Percentiles rank a stretch among this genome's conserved stretches.
phyloP scores from a whole-genome alignment of 2,329 filamentous ascomycete species.

The Microsporum audouinii region DNA sequence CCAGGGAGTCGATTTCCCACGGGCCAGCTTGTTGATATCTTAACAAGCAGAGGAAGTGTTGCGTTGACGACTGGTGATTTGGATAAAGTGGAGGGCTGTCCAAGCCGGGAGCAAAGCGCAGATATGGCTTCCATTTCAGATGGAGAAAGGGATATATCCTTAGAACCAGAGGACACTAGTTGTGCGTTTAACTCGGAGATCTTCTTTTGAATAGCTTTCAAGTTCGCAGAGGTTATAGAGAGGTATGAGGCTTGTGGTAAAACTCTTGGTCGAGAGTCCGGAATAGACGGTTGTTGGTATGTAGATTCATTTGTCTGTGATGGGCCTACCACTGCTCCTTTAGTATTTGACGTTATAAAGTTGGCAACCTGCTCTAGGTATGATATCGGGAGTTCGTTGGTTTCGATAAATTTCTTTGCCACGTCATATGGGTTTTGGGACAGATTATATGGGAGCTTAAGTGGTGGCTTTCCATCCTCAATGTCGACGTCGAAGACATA shows the following conservation, averaged over 20 bases:
- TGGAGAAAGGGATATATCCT: constrained; percentile 62
- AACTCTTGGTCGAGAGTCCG: constrained; percentile 43
- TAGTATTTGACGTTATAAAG: constrained; percentile 82
- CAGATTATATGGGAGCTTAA: constrained; percentile 90
- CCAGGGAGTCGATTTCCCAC: constrained; percentile 68
- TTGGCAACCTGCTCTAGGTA: constrained; percentile 88
- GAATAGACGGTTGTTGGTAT: constrained; percentile 20
- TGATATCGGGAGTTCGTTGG: constrained; percentile 74
- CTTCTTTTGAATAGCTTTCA: constrained; percentile 61
- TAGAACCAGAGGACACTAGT: constrained; percentile 58
- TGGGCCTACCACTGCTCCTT: constrained; percentile 69
- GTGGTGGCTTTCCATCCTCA: constrained; percentile 79
- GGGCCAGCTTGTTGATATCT: constrained; percentile 68
- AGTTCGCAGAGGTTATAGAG: constrained; percentile 61
- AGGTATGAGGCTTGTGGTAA: constrained; percentile 73
- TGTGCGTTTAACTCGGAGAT: constrained; percentile 58
- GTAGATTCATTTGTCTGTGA: constrained; percentile 64
- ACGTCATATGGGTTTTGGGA: constrained; percentile 87
- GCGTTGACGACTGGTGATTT: constrained; percentile 41
- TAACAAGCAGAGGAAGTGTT: constrained; percentile 55
- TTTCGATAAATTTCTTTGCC: constrained; percentile 78
- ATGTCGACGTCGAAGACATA: constrained; percentile 96
- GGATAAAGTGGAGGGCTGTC: constrained; percentile 29
- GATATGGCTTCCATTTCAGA: constrained; percentile 55
- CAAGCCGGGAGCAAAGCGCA: constrained; percentile 52